A percentile compares a stretch with the other conserved stretches of the same genome.
phyloP scores from a whole-genome alignment of 331 rosid genomes.

The Acacia pycnantha region DNA sequence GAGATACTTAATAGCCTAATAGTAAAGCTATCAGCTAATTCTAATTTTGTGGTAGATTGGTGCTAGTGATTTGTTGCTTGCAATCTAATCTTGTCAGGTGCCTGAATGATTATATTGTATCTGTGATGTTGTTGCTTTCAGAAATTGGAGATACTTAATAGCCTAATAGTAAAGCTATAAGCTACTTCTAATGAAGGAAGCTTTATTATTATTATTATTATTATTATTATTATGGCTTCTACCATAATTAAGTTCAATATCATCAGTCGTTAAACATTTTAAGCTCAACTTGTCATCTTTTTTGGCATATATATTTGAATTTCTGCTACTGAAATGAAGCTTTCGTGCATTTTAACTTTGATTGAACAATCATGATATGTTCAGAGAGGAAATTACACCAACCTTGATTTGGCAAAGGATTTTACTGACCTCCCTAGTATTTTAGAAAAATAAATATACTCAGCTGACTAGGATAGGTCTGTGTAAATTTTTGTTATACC shows the following conservation, averaged over 20 bases:
- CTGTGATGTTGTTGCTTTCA: neutral
- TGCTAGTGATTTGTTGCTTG: neutral
- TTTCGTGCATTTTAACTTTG: neutral
- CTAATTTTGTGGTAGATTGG: neutral
- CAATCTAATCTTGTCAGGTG: constrained; percentile 7
- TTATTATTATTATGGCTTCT: neutral
- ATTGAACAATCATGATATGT: neutral
- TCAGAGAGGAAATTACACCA: neutral
- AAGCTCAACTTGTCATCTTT: neutral
- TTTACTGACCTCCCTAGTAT: neutral
- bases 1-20: neutral
- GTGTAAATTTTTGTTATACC: neutral
- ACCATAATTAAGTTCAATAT: neutral
- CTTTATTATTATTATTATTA: neutral
- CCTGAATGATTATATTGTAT: neutral
- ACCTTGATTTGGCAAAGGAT: neutral
- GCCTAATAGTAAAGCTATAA: neutral
- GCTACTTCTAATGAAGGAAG: neutral
- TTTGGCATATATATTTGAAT: neutral
- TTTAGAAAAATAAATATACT: neutral
- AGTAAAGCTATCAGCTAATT: neutral
- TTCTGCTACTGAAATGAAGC: neutral
- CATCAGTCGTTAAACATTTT: neutral
- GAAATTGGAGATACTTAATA: no score
- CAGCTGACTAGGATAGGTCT: neutral